A percentile compares a stretch with the other conserved stretches of the same genome.
Conservation (phyloP, 2,329 filamentous ascomycete genomes). For the Mycogone perniciosa region DNA sequence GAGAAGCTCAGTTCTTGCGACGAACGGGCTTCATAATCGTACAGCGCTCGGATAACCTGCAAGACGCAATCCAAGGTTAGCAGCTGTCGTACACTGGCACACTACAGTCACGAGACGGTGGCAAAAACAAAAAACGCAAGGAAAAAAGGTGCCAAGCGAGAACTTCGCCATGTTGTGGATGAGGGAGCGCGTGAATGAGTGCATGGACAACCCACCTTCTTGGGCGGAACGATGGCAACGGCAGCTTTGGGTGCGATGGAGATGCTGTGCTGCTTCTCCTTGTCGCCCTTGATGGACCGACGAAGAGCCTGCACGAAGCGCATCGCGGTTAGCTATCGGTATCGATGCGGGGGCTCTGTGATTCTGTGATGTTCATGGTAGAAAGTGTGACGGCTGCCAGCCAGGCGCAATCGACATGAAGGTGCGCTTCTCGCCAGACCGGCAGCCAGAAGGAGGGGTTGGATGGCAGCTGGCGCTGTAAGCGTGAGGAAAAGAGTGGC, state of each 20-base stretch:
- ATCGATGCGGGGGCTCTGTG: background rate
- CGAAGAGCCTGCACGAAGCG: conserved; percentile 62
- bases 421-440: conserved; percentile 4
- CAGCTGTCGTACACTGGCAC: background rate
- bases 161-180: background rate
- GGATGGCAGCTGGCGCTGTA: conserved; percentile 13
- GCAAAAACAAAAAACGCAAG: conserved; percentile 10
- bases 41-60: conserved; percentile 96
- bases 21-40: conserved; percentile 78
- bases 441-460: conserved; percentile 12
- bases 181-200: background rate
- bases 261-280: conserved; percentile 62
- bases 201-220: conserved; percentile 62
- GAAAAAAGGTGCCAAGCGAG: conserved; percentile 11
- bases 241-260: conserved; percentile 80
- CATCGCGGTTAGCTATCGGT: conserved; percentile 35
- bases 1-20: conserved; percentile 81
- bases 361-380: background rate
- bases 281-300: conserved; percentile 86
- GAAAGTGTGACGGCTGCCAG: background rate
- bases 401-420: conserved; percentile 3
- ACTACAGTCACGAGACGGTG: background rate
- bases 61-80: background rate
- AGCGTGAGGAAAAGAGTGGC: conserved; percentile 14
- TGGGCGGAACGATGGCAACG: conserved; percentile 82